Base-by-base conservation (phyloP, 305 asterid genomes). In the Andrographis paniculata region DNA sequence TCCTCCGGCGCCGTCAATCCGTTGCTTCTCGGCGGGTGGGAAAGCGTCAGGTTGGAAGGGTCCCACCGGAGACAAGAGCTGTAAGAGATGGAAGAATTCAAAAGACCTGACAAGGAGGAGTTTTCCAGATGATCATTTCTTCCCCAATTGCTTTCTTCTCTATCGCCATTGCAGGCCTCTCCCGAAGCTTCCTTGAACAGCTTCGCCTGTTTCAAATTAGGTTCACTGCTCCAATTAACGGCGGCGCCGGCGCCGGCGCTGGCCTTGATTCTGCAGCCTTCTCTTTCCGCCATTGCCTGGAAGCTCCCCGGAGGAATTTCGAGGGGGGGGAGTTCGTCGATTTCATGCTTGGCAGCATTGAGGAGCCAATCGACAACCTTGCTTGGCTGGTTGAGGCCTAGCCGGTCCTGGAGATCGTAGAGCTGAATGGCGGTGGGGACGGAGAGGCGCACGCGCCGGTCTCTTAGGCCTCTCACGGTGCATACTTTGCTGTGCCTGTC, bases 311-410 rank as follows among this genome's bases (percentile, higher is more conserved):
- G 84, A 1, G 85, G 83, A 59, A 73, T 65, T 31, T 72, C 79
- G 3, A 84, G 71, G 0, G 95, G 95, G 0, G 95, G 95, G 3
- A 84, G 42, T 46, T 74, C 84, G 20, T 84, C 82, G 8, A 84
- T 84, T 18, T 84, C 96, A 20, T 63, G 36, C 60, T 80, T 87
- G 0, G 96, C 94, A 2, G 64, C 93, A 35, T 82, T 52, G 52
- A 87, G 87, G 8, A 87, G 63, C 96, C 96, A 86, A 45, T 86
- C 96, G 6, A 86, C 93, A 11, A 74, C 96, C 36, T 82, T 86
- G 52, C 96, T 87, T 0, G 96, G 96, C 58, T 87, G 96, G 20
- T 62, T 83, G 13, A 87, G 72, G 47, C 93, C 87, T 61, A 87
- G 45, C 48, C 93, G 68, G 16, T 87, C 94, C 61, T 87, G 96